Conservation (phyloP, 345 rosid genomes). For the Citrus medica region DNA sequence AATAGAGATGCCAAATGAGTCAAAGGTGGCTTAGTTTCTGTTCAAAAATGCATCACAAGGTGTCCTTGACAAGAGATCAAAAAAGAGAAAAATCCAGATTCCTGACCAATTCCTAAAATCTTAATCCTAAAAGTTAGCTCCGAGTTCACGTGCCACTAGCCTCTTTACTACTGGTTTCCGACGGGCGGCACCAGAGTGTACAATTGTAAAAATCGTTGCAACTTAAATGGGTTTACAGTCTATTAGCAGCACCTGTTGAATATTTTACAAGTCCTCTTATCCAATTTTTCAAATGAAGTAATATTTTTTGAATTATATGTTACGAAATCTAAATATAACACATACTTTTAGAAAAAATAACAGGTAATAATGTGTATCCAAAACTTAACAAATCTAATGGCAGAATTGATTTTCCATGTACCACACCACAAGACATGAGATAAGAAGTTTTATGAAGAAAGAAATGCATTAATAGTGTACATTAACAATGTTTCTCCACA, state of each 20-base stretch:
- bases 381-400: too few species aligned
- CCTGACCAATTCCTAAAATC: too few species aligned
- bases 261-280: background rate
- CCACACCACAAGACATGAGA: background rate
- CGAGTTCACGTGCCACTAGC: background rate
- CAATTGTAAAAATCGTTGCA: too few species aligned
- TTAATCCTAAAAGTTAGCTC: background rate
- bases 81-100: too few species aligned
- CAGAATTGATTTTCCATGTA: background rate
- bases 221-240: background rate
- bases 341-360: background rate
- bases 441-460: background rate
- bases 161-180: background rate
- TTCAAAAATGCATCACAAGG: too few species aligned
- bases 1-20: too few species aligned
- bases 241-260: background rate
- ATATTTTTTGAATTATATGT: too few species aligned
- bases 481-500: background rate
- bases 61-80: background rate
- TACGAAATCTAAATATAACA: background rate
- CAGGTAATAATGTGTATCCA: background rate
- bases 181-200: too few species aligned
- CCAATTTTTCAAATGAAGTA: too few species aligned
- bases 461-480: background rate
- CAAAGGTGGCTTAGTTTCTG: too few species aligned